Conservation (phyloP, 2,329 filamentous ascomycete species). For the Cladosporium sp. region DNA sequence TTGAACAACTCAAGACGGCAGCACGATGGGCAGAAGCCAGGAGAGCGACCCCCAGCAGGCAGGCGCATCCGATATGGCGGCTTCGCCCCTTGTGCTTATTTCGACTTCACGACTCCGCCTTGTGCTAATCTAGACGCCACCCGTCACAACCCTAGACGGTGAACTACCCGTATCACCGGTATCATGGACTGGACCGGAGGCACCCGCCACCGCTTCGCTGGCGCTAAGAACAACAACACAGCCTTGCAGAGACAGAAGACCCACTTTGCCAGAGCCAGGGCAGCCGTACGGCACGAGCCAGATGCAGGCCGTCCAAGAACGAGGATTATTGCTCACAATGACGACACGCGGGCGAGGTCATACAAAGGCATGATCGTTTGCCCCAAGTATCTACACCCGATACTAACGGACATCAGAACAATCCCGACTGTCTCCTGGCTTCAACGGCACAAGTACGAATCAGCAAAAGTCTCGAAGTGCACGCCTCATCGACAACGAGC, state of each 20-base stretch:
- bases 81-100: constrained; percentile 9
- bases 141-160: too few relatives aligned
- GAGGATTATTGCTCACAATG: neutral
- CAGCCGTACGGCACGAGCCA: constrained; percentile 15
- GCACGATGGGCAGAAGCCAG: neutral
- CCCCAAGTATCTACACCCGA: neutral
- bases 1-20: neutral
- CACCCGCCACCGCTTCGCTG: constrained; percentile 27
- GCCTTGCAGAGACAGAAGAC: constrained; percentile 41
- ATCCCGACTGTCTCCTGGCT: too few relatives aligned
- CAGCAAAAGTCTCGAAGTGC: neutral
- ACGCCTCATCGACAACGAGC: neutral
- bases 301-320: neutral
- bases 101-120: constrained; percentile 7
- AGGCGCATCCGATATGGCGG: constrained; percentile 1
- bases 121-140: neutral
- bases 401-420: too few relatives aligned
- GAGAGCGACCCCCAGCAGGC: neutral
- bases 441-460: neutral
- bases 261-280: constrained; percentile 42
- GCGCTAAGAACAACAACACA: constrained; percentile 31
- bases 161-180: neutral
- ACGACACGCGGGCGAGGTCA: neutral
- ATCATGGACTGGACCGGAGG: constrained; percentile 50
- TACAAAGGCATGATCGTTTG: neutral